Conservation (phyloP, 2,329 filamentous ascomycete genomes). For the Pseudogymnoascus sp. region DNA sequence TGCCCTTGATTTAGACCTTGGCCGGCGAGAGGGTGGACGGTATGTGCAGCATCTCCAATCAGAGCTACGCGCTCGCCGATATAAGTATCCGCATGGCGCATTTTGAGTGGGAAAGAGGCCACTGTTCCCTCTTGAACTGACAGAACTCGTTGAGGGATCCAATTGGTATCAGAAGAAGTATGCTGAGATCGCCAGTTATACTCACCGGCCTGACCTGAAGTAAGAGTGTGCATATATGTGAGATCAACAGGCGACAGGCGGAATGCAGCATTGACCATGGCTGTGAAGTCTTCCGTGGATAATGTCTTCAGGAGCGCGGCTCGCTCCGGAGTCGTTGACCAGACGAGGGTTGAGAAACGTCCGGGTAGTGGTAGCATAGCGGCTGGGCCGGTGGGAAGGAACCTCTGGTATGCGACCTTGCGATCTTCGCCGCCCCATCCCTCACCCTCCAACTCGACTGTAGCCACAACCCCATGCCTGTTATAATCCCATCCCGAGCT, state of each 20-base stretch:
- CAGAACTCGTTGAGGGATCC: slow-evolving; percentile 56
- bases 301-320: slow-evolving; percentile 74
- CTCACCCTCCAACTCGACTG: slow-evolving; percentile 60
- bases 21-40: slow-evolving; percentile 86
- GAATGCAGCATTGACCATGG: slow-evolving; percentile 91
- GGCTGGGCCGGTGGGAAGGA: slow-evolving; percentile 84
- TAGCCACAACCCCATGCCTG: slow-evolving; percentile 85
- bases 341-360: slow-evolving; percentile 77
- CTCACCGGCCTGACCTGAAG: slow-evolving; percentile 58
- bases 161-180: slow-evolving; percentile 44
- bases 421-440: slow-evolving; percentile 44
- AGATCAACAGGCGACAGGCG: slow-evolving; percentile 71
- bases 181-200: slow-evolving; percentile 74
- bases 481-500: slow-evolving; percentile 90
- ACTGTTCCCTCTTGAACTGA: slow-evolving; percentile 70
- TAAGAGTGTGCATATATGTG: slow-evolving; percentile 65
- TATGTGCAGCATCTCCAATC: slow-evolving; percentile 90
- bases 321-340: slow-evolving; percentile 80
- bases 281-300: slow-evolving; percentile 61
- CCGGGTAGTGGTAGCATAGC: slow-evolving; percentile 86
- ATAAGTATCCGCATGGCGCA: slow-evolving; percentile 93
- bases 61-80: slow-evolving; percentile 83
- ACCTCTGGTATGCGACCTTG: slow-evolving; percentile 88
- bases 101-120: slow-evolving; percentile 82
- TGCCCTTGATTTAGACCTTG: slow-evolving; percentile 93